These are phyloP conservation scores for Karstenula rhodostoma DNA, from an alignment of 2,329 filamentous ascomycete species.

Conservation along the genomic window DNA sequence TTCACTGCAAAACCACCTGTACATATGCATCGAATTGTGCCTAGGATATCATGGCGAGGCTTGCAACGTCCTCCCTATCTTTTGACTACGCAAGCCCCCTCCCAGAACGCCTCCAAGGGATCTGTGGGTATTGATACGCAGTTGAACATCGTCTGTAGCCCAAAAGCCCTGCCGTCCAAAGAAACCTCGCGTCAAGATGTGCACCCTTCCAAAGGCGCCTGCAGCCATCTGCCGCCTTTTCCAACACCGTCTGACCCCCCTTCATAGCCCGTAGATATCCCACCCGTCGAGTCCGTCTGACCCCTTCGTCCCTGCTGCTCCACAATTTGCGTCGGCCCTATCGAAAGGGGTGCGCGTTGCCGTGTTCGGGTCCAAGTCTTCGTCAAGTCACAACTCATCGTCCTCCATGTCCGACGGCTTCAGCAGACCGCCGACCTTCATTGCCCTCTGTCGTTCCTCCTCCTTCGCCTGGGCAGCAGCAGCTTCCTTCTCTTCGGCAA, in stretches of 20 bases:
- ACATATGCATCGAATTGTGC: slow-evolving; percentile 34
- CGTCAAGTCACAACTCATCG: slow-evolving; percentile 79
- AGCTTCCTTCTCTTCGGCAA: slow-evolving; percentile 92
- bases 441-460: slow-evolving; percentile 87
- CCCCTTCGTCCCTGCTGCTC: slow-evolving; percentile 20
- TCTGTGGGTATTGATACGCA: slow-evolving; percentile 19
- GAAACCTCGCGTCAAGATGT: slow-evolving; percentile 25
- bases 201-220: slow-evolving; percentile 2
- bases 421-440: slow-evolving; percentile 93
- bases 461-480: slow-evolving; percentile 84
- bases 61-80: slow-evolving; percentile 34
- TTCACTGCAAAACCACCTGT: slow-evolving; percentile 13
- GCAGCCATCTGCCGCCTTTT: neutral
- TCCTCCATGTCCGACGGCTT: slow-evolving; percentile 97
- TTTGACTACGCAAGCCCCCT: slow-evolving; percentile 39
- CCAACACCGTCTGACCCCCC: neutral
- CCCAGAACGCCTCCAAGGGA: slow-evolving; percentile 30
- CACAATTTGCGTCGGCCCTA: slow-evolving; percentile 13
- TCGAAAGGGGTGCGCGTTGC: slow-evolving; percentile 51
- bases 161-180: slow-evolving; percentile 16
- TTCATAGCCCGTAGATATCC: slow-evolving; percentile 68
- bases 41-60: slow-evolving; percentile 32
- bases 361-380: slow-evolving; percentile 48
- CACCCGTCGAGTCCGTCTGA: slow-evolving; percentile 64
- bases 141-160: slow-evolving; percentile 14